Conservation (phyloP, 179 eudicot species). For the Actinidia chinensis region DNA sequence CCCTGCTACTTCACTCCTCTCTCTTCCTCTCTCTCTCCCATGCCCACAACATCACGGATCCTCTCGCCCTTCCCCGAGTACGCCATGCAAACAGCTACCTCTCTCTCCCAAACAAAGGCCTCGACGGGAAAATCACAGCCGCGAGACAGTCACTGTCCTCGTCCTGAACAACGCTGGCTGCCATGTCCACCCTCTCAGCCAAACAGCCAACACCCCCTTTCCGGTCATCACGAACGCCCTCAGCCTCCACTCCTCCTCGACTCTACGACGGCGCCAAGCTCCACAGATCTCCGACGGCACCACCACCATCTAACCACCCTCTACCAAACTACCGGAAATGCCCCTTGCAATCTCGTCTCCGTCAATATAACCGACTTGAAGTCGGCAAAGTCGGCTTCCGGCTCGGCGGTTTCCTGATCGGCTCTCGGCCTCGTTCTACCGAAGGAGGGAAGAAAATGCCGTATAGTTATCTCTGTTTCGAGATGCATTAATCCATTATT, state of each 20-base stretch:
- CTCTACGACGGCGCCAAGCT: slow-evolving; percentile 67
- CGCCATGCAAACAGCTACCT: slow-evolving; percentile 45
- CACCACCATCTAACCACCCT: slow-evolving; percentile 55
- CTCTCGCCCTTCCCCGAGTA: slow-evolving; percentile 50
- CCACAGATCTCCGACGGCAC: slow-evolving; percentile 66
- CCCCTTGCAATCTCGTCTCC: slow-evolving; percentile 42
- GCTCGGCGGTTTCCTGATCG: slow-evolving; percentile 57
- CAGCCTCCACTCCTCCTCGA: slow-evolving; percentile 75
- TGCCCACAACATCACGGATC: slow-evolving; percentile 80
- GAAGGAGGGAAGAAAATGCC: slow-evolving; percentile 61
- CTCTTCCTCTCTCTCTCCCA: slow-evolving; percentile 24
- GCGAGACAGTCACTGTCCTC: slow-evolving; percentile 69
- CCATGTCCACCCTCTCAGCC: slow-evolving; percentile 44
- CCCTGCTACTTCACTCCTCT: slow-evolving; percentile 18
- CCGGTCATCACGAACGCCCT: slow-evolving; percentile 56
- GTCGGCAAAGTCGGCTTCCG: slow-evolving; percentile 71
- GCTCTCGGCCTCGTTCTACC: slow-evolving; percentile 50
- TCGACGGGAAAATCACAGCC: slow-evolving; percentile 80
- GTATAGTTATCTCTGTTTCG: slow-evolving; percentile 66
- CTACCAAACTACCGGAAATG: slow-evolving; percentile 73
- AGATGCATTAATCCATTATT: slow-evolving; percentile 58
- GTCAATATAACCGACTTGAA: slow-evolving; percentile 70
- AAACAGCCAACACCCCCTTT: slow-evolving; percentile 46
- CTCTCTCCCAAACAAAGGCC: slow-evolving; percentile 65
- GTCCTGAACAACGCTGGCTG: slow-evolving; percentile 53